Evolutionary conservation across 495 filamentous ascomycete genomes (phyloP).

Genomic region (Penicillium herquei): DNA sequence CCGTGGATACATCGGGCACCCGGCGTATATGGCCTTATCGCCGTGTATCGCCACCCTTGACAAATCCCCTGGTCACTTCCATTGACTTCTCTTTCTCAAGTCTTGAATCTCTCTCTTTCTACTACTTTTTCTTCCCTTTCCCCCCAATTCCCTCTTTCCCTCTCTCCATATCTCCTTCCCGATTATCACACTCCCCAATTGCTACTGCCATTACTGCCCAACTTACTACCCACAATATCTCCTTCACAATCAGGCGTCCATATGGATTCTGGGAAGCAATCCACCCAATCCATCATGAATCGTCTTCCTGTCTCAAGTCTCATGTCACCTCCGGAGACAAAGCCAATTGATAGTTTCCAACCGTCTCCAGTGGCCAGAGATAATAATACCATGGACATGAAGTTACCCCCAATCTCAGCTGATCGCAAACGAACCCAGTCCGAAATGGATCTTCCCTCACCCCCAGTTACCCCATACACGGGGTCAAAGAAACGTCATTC

Average conservation of each 20-base stretch:
- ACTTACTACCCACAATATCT: not conserved
- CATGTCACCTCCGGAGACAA: slow-evolving; percentile 72
- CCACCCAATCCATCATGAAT: slow-evolving; percentile 40
- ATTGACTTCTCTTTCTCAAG: slow-evolving; percentile 14
- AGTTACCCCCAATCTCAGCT: slow-evolving; percentile 48
- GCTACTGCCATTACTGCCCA: not conserved
- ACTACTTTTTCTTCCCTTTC: not conserved
- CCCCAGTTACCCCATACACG: slow-evolving; percentile 67
- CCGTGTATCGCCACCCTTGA: slow-evolving; percentile 24
- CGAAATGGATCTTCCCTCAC: slow-evolving; percentile 60
- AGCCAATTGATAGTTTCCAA: slow-evolving; percentile 61
- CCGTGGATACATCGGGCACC: too few relatives aligned
- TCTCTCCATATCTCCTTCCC: not conserved
- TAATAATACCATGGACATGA: slow-evolving; percentile 34
- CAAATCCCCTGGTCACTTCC: slow-evolving; percentile 20
- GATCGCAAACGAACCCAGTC: slow-evolving; percentile 48
- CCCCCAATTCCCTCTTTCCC: not conserved
- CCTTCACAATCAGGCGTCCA: not conserved
- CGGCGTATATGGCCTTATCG: slow-evolving; percentile 6
- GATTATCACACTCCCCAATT: not conserved
- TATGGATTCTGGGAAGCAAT: slow-evolving; percentile 33
- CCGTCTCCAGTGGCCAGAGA: slow-evolving; percentile 35
- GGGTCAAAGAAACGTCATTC: slow-evolving; percentile 53
- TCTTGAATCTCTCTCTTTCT: not conserved
- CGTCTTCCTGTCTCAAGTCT: slow-evolving; percentile 58